Conservation (phyloP, 1,284 basidiomycete genomes). For the Inonotus hispidus region DNA sequence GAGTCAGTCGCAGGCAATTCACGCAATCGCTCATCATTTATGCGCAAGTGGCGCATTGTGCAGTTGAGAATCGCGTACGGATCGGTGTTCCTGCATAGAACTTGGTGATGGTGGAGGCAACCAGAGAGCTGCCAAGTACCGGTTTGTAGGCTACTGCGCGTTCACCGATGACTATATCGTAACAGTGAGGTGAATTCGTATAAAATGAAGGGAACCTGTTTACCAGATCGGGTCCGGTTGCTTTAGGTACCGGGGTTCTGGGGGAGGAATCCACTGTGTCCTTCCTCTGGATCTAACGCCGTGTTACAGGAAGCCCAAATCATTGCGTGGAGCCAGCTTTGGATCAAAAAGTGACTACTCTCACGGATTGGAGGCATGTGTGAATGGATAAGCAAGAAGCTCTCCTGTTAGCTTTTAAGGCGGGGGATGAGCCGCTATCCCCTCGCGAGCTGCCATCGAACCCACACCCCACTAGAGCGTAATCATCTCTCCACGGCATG, state of each 20-base stretch:
- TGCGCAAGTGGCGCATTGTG: neutral
- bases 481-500: slow-evolving; percentile 6
- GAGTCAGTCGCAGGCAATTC: neutral
- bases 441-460: slow-evolving; percentile 8
- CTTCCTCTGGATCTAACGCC: slow-evolving; percentile 10
- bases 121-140: neutral
- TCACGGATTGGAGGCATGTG: slow-evolving; percentile 17
- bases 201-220: no score
- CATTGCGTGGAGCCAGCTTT: slow-evolving; percentile 10
- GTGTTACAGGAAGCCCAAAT: slow-evolving; percentile 1
- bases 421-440: neutral
- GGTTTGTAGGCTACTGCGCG: neutral
- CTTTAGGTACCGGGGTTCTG: slow-evolving; percentile 16
- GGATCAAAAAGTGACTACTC: slow-evolving; percentile 11
- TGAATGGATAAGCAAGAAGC: slow-evolving; percentile 18
- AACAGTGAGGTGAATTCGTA: neutral
- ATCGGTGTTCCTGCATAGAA: neutral
- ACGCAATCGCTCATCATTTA: neutral
- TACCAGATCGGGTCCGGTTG: slow-evolving; percentile 11
- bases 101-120: no score
- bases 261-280: slow-evolving; percentile 12
- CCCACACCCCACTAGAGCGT: slow-evolving; percentile 2
- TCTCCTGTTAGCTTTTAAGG: slow-evolving; percentile 5
- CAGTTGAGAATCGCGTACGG: neutral
- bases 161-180: neutral